Evolutionary conservation across 805 yeast species (phyloP).

Genomic region (Sungouiozyma ichnusensis): DNA sequence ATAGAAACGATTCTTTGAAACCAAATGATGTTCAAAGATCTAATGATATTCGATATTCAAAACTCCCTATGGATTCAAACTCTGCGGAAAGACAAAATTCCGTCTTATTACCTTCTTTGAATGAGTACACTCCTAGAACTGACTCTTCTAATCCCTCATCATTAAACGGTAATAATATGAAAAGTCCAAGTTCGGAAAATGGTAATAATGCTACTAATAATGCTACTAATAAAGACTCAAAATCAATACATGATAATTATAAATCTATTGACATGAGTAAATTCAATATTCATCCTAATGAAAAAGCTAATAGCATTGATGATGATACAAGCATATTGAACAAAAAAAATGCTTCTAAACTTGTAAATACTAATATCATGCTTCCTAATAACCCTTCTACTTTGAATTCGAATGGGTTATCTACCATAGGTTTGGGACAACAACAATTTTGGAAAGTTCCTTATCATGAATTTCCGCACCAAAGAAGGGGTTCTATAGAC

Average conservation of each 20-base stretch:
- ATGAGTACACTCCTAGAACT: conserved; percentile 21
- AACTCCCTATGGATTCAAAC: not conserved
- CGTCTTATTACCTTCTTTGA: conserved; percentile 25
- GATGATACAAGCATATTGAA: not conserved
- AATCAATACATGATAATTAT: not conserved
- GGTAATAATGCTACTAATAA: not conserved
- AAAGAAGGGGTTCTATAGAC: conserved; percentile 25
- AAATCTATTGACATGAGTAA: not conserved
- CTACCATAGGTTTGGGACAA: conserved; percentile 8
- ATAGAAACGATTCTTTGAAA: not conserved
- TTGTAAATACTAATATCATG: not conserved
- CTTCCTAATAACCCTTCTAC: not conserved
- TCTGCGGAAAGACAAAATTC: conserved; percentile 4
- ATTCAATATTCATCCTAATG: not conserved
- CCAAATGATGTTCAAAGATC: not conserved
- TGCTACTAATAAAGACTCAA: not conserved
- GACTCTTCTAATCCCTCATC: not conserved
- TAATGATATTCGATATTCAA: not conserved
- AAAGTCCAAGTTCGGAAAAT: not conserved
- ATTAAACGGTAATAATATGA: not conserved
- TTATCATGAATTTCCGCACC: conserved; percentile 25
- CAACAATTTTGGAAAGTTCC: conserved; percentile 31
- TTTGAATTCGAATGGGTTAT: not conserved
- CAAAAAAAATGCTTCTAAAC: not conserved
- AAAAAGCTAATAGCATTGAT: not conserved